Evolutionary conservation across 1,284 basidiomycete species (phyloP).

Genomic region (Termitomyces sp.): DNA sequence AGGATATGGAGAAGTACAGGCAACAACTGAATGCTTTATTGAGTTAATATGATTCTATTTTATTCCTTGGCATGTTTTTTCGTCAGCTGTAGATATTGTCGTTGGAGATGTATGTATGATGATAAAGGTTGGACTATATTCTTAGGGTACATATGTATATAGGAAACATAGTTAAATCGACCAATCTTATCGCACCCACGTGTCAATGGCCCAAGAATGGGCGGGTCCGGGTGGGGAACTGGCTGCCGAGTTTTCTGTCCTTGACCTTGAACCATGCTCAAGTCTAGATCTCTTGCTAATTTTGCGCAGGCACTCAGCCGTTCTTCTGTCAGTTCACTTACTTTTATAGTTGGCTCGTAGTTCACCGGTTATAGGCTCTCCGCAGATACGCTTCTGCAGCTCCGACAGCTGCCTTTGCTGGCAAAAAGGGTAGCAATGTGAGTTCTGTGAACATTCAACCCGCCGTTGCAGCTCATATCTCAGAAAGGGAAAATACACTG

Average conservation of each 20-base stretch:
- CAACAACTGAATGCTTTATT: constrained; percentile 81
- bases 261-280: constrained; percentile 42
- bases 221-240: constrained; percentile 9
- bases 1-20: constrained; percentile 83
- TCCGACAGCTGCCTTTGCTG: constrained; percentile 83
- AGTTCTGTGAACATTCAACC: constrained; percentile 26
- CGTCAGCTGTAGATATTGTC: constrained; percentile 2
- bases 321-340: constrained; percentile 36
- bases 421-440: constrained; percentile 83
- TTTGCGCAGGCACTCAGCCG: constrained; percentile 45
- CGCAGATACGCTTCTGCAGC: constrained; percentile 65
- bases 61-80: constrained; percentile 8
- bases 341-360: constrained; percentile 9
- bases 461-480: constrained; percentile 3
- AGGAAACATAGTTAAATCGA: background rate
- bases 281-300: constrained; percentile 49
- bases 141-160: background rate
- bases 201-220: constrained; percentile 6
- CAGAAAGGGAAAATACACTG: constrained; percentile 89
- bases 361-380: constrained; percentile 36
- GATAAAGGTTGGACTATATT: background rate
- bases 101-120: constrained; percentile 4
- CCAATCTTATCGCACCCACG: constrained; percentile 12
- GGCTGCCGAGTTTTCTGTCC: constrained; percentile 10
- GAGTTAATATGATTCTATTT: constrained; percentile 50